Evolutionary conservation across 2,329 filamentous ascomycete species (phyloP).

Genomic region (Fusarium subglutinans): DNA sequence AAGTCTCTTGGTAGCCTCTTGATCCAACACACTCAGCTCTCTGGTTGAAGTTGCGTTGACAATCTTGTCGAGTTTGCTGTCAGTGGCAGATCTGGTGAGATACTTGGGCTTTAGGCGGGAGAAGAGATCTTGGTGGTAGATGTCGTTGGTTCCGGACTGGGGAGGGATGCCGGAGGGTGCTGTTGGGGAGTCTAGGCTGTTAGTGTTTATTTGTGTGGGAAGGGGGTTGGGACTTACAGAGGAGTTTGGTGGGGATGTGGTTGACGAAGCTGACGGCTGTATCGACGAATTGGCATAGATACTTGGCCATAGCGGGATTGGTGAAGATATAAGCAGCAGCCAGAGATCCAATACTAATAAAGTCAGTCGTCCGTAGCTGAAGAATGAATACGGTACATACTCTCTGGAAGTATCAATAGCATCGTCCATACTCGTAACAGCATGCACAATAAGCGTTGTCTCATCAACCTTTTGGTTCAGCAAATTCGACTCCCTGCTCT

Average conservation of each 20-base stretch:
- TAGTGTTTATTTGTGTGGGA: rapidly evolving
- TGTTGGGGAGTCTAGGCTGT: constrained; percentile 1
- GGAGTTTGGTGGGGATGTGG: constrained; percentile 7
- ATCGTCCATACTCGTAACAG: constrained; percentile 30
- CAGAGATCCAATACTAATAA: constrained; percentile 4
- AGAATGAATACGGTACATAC: not conserved
- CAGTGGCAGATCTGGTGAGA: not conserved
- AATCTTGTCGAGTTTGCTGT: not conserved
- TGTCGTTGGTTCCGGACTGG: not conserved
- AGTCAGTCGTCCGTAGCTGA: not conserved
- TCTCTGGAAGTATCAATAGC: constrained; percentile 11
- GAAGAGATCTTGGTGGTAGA: constrained; percentile 12
- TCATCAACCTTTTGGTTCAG: constrained; percentile 14
- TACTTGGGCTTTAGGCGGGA: constrained; percentile 20
- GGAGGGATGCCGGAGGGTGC: constrained; percentile 5
- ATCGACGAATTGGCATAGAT: constrained; percentile 18
- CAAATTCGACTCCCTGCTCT: constrained; percentile 6
- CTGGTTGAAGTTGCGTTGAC: not conserved
- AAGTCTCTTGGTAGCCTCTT: constrained; percentile 4
- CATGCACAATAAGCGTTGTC: constrained; percentile 12
- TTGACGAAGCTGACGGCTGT: constrained; percentile 17
- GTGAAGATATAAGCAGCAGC: constrained; percentile 23
- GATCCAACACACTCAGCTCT: not conserved
- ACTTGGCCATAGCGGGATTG: constrained; percentile 18
- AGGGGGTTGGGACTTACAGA: not conserved